These are phyloP conservation scores for Candida morakotiae DNA, from an alignment of 805 yeast species.

Conservation along the genomic window DNA sequence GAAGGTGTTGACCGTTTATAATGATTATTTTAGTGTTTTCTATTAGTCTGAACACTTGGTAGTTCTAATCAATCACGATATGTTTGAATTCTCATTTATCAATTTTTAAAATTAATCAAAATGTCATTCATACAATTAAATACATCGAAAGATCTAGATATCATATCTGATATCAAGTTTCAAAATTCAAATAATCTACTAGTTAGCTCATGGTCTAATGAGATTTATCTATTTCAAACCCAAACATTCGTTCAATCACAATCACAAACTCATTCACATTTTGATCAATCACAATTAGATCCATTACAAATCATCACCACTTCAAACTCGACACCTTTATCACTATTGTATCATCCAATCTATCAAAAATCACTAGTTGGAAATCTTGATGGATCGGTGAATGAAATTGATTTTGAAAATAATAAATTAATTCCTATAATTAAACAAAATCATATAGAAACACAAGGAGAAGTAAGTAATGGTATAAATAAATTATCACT, in stretches of 20 bases:
- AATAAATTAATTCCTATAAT: conserved; percentile 9
- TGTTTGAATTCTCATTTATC: too few relatives aligned
- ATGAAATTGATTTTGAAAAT: conserved; percentile 49
- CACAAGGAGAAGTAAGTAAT: conserved; percentile 1
- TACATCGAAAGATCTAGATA: conserved; percentile 29
- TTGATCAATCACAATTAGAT: conserved; percentile 1
- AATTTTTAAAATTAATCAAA: too few relatives aligned
- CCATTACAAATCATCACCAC: conserved; percentile 3
- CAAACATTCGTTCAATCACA: not conserved
- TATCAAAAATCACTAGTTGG: conserved; percentile 38
- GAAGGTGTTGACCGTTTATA: too few relatives aligned
- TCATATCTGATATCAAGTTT: conserved; percentile 41
- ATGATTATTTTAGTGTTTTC: too few relatives aligned
- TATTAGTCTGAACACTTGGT: too few relatives aligned
- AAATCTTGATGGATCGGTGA: conserved; percentile 51
- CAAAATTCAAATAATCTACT: conserved; percentile 34
- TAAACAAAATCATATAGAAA: conserved; percentile 13
- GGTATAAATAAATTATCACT: conserved; percentile 36
- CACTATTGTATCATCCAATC: conserved; percentile 2
- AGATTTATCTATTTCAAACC: conserved; percentile 39
- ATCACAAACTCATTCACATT: conserved; percentile 16
- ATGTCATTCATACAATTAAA: too few relatives aligned
- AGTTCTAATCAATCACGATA: too few relatives aligned
- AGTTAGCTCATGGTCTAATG: conserved; percentile 58
- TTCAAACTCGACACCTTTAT: conserved; percentile 9